A percentile compares a stretch with the other conserved stretches of the same genome.
These are phyloP conservation scores for Arthrobotrys musiformis DNA, from an alignment of 2,329 filamentous ascomycete genomes.

Conservation along the genomic window DNA sequence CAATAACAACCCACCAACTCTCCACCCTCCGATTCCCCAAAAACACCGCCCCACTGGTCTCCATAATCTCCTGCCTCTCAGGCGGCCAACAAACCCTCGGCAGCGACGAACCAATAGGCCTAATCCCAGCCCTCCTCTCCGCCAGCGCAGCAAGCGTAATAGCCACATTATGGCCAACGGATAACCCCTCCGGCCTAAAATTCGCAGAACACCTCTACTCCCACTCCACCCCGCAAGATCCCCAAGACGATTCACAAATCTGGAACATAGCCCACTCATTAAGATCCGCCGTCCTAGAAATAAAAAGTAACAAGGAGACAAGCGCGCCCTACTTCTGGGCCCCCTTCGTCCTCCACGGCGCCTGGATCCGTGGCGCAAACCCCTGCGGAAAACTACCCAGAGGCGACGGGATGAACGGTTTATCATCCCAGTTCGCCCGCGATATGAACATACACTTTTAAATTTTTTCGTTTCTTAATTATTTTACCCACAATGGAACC, in stretches of 20 bases:
- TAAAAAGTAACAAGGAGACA: slow-evolving; percentile 28
- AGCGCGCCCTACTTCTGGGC: slow-evolving; percentile 50
- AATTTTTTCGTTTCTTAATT: too few species aligned
- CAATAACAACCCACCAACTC: slow-evolving; percentile 24
- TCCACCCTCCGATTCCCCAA: slow-evolving; percentile 35
- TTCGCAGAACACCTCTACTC: slow-evolving; percentile 40
- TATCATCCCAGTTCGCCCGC: slow-evolving; percentile 34
- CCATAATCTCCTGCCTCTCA: slow-evolving; percentile 26
- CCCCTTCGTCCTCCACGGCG: slow-evolving; percentile 34
- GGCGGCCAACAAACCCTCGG: slow-evolving; percentile 35
- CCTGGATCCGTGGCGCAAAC: slow-evolving; percentile 34
- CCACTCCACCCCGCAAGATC: too few species aligned
- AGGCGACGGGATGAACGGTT: slow-evolving; percentile 36
- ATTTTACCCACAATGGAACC: too few species aligned
- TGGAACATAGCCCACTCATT: slow-evolving; percentile 35
- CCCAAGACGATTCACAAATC: too few species aligned
- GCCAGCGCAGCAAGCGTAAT: slow-evolving; percentile 43
- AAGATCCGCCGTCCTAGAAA: slow-evolving; percentile 25
- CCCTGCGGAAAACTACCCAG: slow-evolving; percentile 6
- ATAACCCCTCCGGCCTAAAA: slow-evolving; percentile 20
- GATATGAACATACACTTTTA: slow-evolving; percentile 35
- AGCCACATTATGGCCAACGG: slow-evolving; percentile 47
- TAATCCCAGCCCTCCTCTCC: slow-evolving; percentile 38
- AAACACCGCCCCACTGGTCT: slow-evolving; percentile 32
- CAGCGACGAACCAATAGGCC: slow-evolving; percentile 40